Conservation (phyloP, 1,284 basidiomycete species). For the Caloboletus inedulis region DNA sequence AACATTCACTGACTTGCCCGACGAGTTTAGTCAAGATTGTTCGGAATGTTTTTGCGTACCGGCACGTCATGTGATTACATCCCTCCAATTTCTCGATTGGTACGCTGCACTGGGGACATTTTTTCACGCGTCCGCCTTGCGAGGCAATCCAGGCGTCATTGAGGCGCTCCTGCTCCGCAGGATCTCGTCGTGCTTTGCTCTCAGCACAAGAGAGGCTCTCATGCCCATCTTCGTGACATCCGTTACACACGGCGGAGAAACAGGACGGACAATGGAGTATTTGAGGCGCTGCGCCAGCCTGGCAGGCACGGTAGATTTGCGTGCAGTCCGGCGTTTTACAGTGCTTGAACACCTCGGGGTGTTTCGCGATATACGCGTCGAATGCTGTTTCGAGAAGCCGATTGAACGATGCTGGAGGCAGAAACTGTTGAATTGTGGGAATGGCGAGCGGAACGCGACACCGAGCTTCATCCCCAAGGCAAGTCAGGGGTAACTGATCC, state of each 20-base stretch:
- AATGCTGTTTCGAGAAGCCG: constrained; percentile 47
- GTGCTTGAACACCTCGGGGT: constrained; percentile 46
- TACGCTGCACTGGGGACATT: constrained; percentile 42
- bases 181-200: constrained; percentile 31
- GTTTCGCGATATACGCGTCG: constrained; percentile 41
- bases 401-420: constrained; percentile 42
- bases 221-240: constrained; percentile 51
- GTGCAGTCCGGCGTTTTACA: constrained; percentile 57
- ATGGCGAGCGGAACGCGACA: constrained; percentile 51
- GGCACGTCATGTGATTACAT: constrained; percentile 55
- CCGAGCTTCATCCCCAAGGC: constrained; percentile 47
- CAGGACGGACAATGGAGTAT: constrained; percentile 48
- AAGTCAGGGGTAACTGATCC: constrained; percentile 48
- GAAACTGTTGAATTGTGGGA: constrained; percentile 46
- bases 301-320: constrained; percentile 46
- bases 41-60: constrained; percentile 8
- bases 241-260: constrained; percentile 47
- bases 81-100: constrained; percentile 51
- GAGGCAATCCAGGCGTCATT: constrained; percentile 41
- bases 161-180: constrained; percentile 44
- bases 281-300: constrained; percentile 26
- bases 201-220: constrained; percentile 51
- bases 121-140: constrained; percentile 34
- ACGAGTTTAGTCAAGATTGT: not conserved
- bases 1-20: too few relatives aligned